Evolutionary conservation across 2,329 filamentous ascomycete genomes (phyloP).

Genomic region (Fusarium nematophilum): DNA sequence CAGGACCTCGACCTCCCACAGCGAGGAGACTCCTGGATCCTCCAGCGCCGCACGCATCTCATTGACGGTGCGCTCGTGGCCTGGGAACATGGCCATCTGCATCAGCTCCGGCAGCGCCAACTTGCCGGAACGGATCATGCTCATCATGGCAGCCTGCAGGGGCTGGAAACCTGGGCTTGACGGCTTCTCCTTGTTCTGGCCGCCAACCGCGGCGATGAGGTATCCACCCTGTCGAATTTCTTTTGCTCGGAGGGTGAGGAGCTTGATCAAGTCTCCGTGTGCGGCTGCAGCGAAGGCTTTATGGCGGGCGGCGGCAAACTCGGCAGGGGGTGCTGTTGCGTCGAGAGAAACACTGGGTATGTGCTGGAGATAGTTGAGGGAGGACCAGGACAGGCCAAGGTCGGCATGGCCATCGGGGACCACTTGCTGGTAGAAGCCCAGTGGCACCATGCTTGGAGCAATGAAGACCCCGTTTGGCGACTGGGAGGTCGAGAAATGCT

Average conservation of each 20-base stretch:
- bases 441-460: neutral
- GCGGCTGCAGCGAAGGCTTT: constrained; percentile 1
- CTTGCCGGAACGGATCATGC: constrained; percentile 6
- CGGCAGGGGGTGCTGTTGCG: constrained; percentile 7
- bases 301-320: constrained; percentile 12
- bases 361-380: constrained; percentile 11
- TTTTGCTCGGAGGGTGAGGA: neutral
- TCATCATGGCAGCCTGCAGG: constrained; percentile 5
- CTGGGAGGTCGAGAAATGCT: neutral
- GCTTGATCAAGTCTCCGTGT: constrained; percentile 6
- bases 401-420: neutral
- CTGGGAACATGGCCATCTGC: constrained; percentile 7
- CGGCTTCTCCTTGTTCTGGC: neutral
- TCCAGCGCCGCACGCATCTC: neutral
- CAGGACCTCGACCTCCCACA: constrained; percentile 7
- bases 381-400: constrained; percentile 12
- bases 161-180: neutral
- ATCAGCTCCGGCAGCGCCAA: neutral
- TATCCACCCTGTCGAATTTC: neutral
- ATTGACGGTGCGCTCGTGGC: neutral
- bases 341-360: neutral
- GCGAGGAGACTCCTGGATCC: neutral
- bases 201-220: constrained; percentile 3
- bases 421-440: constrained; percentile 13
- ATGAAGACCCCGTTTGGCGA: neutral